Conservation (phyloP, 2,329 filamentous ascomycete genomes). For the Botrytis aclada region DNA sequence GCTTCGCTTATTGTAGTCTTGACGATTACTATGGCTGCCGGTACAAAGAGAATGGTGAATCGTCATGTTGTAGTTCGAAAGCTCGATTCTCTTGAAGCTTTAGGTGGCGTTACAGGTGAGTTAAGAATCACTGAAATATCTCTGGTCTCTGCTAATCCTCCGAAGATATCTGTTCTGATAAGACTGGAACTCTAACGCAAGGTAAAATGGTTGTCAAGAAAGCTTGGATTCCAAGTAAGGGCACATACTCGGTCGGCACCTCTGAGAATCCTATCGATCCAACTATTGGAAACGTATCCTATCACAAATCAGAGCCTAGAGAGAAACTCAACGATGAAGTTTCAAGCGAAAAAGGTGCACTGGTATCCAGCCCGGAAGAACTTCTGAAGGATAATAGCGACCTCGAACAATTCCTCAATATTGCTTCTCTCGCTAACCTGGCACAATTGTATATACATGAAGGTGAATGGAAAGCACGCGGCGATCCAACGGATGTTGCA, state of each 20-base stretch:
- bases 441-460: slow-evolving; percentile 56
- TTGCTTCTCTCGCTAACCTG: slow-evolving; percentile 64
- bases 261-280: slow-evolving; percentile 52
- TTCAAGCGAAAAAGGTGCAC: no score
- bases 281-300: slow-evolving; percentile 43
- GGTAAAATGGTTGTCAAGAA: slow-evolving; percentile 49
- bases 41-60: slow-evolving; percentile 56
- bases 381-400: slow-evolving; percentile 46
- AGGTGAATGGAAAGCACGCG: slow-evolving; percentile 58
- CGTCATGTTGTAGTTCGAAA: slow-evolving; percentile 57
- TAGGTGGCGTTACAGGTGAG: slow-evolving; percentile 55
- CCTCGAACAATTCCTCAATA: slow-evolving; percentile 56
- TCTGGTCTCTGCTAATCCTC: slow-evolving; percentile 35
- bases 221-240: slow-evolving; percentile 51
- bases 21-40: slow-evolving; percentile 65
- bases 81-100: slow-evolving; percentile 52
- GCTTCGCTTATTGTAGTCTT: slow-evolving; percentile 62
- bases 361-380: background rate
- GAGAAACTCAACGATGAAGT: background rate
- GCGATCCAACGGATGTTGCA: slow-evolving; percentile 69
- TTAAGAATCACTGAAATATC: slow-evolving; percentile 27
- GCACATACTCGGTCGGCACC: slow-evolving; percentile 51
- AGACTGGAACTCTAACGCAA: slow-evolving; percentile 66
- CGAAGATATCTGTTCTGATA: slow-evolving; percentile 66
- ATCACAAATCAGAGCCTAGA: slow-evolving; percentile 35